phyloP scores from a whole-genome alignment of 139 green algal species.

The Micractinium sp. region DNA sequence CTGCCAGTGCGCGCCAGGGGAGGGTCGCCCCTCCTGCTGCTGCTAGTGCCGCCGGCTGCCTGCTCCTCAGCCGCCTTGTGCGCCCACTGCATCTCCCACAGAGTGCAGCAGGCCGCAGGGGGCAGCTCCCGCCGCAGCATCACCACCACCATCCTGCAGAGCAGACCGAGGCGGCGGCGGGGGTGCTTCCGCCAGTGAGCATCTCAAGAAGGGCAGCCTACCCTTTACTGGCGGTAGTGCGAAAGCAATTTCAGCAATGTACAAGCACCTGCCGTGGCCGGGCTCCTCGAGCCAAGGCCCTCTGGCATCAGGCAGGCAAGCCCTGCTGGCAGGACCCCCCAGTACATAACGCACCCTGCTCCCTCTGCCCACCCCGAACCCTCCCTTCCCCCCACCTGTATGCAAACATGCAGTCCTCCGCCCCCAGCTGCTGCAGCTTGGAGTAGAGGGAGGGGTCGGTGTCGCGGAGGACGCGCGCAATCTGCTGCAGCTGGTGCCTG shows the following conservation, averaged over 20 bases:
- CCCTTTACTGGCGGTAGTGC: too few relatives aligned
- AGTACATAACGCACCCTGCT: neutral
- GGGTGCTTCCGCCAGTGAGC: neutral
- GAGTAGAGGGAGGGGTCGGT: conserved; percentile 58
- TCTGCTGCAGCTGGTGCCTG: conserved; percentile 57
- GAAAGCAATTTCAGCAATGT: neutral
- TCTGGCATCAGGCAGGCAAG: too few relatives aligned
- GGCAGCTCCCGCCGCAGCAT: conserved; percentile 81
- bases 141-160: conserved; percentile 59
- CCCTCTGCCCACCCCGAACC: neutral
- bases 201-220: neutral
- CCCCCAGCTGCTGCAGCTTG: conserved; percentile 58
- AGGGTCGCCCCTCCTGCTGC: neutral
- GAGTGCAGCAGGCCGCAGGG: conserved; percentile 53
- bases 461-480: conserved; percentile 60
- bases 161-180: neutral
- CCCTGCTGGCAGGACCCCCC: too few relatives aligned
- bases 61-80: neutral
- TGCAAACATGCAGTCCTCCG: conserved; percentile 82
- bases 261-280: neutral
- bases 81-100: conserved; percentile 46
- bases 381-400: conserved; percentile 55
- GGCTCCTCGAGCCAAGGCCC: neutral
- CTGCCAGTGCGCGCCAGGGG: neutral
- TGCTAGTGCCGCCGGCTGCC: neutral